Evolutionary conservation across 371 early-diverging fungal genomes (phyloP).

Genomic region (Rozella allomycis): DNA sequence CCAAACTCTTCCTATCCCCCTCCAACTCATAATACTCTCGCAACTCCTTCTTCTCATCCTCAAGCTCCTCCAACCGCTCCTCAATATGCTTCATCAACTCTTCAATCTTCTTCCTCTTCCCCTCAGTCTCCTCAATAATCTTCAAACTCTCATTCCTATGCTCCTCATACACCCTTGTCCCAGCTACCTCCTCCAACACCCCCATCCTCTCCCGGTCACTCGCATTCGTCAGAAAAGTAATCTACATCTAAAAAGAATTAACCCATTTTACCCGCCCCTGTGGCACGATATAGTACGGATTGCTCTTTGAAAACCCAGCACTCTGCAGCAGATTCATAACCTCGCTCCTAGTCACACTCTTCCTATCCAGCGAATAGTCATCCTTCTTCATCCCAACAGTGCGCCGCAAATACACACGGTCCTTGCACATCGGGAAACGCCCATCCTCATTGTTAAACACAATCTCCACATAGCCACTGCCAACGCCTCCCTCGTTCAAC

Average conservation of each 20-base stretch:
- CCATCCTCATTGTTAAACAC: conserved; percentile 87
- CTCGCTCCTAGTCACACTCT: conserved; percentile 65
- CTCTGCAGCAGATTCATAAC: conserved; percentile 83
- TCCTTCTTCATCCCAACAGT: conserved; percentile 90
- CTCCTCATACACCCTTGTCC: conserved; percentile 90
- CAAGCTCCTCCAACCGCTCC: conserved; percentile 65
- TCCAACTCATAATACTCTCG: conserved; percentile 64
- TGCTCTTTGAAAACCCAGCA: conserved; percentile 92
- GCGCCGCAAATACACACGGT: conserved; percentile 66
- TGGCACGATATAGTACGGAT: conserved; percentile 98
- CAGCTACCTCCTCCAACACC: conserved; percentile 93
- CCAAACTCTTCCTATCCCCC: conserved; percentile 58
- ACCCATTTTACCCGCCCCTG: conserved; percentile 64
- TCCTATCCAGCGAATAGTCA: conserved; percentile 88
- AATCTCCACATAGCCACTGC: conserved; percentile 90
- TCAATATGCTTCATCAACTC: conserved; percentile 70
- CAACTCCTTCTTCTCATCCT: conserved; percentile 80
- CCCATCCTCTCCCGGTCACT: conserved; percentile 73
- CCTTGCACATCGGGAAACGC: conserved; percentile 81
- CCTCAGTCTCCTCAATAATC: conserved; percentile 77
- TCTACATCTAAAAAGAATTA: conserved; percentile 14
- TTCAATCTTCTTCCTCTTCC: conserved; percentile 68
- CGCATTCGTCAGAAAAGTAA: conserved; percentile 75
- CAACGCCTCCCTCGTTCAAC: conserved; percentile 87
- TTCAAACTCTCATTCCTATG: conserved; percentile 71